These are phyloP conservation scores for Talaromyces verruculosus DNA, from an alignment of 2,329 filamentous ascomycete species.

Conservation along the genomic window DNA sequence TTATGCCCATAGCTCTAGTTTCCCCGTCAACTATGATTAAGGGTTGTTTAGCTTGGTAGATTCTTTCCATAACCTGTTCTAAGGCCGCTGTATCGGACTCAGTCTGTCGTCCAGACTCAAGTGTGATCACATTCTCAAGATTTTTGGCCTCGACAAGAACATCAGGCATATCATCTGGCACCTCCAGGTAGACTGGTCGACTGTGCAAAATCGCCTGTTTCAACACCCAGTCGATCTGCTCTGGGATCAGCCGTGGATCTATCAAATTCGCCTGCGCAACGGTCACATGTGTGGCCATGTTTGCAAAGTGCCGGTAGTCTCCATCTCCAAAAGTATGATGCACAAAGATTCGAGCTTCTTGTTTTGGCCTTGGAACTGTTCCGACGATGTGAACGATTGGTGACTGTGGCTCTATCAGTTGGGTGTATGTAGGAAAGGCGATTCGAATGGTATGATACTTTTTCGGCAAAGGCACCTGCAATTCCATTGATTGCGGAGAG, in stretches of 20 bases:
- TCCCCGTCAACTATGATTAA: slow-evolving; percentile 56
- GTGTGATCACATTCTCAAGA: slow-evolving; percentile 16
- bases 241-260: slow-evolving; percentile 48
- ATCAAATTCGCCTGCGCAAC: slow-evolving; percentile 50
- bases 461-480: slow-evolving; percentile 25
- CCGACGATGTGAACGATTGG: slow-evolving; percentile 27
- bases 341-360: slow-evolving; percentile 26
- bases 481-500: slow-evolving; percentile 26
- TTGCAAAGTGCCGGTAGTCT: slow-evolving; percentile 27
- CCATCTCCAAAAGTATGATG: slow-evolving; percentile 32
- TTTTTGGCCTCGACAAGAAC: slow-evolving; percentile 11
- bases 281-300: slow-evolving; percentile 53
- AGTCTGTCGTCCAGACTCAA: slow-evolving; percentile 15
- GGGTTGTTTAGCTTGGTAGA: slow-evolving; percentile 50
- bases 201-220: slow-evolving; percentile 25
- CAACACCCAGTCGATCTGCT: slow-evolving; percentile 38
- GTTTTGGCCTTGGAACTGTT: slow-evolving; percentile 23
- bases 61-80: slow-evolving; percentile 40
- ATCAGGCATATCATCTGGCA: slow-evolving; percentile 12
- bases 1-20: slow-evolving; percentile 45
- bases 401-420: slow-evolving; percentile 21
- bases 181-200: slow-evolving; percentile 14
- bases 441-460: slow-evolving; percentile 21
- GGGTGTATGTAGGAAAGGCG: slow-evolving; percentile 22
- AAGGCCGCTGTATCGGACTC: slow-evolving; percentile 24